Base-by-base conservation (phyloP, 495 filamentous ascomycete genomes). In the Xylaria acuta region DNA sequence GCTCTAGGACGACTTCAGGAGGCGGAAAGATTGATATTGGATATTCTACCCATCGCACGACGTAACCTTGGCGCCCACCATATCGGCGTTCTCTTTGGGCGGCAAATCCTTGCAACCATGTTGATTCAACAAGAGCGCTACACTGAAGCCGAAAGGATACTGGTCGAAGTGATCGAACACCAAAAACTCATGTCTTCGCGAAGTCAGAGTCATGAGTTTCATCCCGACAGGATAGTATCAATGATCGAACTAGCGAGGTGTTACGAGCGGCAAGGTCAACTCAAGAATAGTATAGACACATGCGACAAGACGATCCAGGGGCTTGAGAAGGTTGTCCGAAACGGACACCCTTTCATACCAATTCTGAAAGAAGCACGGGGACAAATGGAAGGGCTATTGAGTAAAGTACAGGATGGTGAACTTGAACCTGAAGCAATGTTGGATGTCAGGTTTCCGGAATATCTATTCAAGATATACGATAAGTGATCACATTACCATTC, bases 71-170 rank as follows among this genome's bases (percentile, higher is more conserved):
- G 58, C 34, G 59, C 53, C 27, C 3, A 43, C 9, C 20, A 63
- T 43, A 63, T 63, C 20, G 59, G 59, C 38, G 59, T 63, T 27
- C 38, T 63, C 2, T 63, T 63, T 27, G 59, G 59, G 20, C 16
- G 38, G 36, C 59, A 63, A 43, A 27, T 43, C 59, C 59, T 63
- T 30, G 59, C 36, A 0, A 41, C 59, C 20, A 63, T 63, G 0
- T 5, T 63, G 8, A 43, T 41, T 18, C n/a, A 43, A 18, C 38
- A 27, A 14, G 22, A 43, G 6, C 34, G 59, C 7, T 43, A 41
- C 59, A 16, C 43, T 1, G 34, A 41, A 34, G 59, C 36, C 36
- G n/a, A 63, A 43, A n/a, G 16, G 8, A 63, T 41, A 8, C 38
- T 63, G 59, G 1, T 9, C 5, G 38, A 63, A 3, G 36, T 63